Conservation (phyloP, 495 filamentous ascomycete genomes). For the Eremomyces bilateralis region DNA sequence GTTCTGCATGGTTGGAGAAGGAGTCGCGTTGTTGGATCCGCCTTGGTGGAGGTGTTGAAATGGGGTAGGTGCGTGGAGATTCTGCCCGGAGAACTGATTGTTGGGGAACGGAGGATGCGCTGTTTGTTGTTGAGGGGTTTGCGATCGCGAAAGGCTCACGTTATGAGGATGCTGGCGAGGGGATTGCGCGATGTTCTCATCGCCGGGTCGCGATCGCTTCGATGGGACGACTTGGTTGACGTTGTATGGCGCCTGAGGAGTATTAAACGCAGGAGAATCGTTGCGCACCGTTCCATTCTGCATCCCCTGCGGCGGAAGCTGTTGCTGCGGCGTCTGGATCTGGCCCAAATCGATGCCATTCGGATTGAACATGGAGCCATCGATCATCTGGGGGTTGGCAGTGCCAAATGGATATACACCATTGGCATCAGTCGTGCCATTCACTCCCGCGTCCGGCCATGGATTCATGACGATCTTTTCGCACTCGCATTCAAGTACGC, state of each 20-base stretch:
- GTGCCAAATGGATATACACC: too few species aligned
- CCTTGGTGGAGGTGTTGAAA: slow-evolving; percentile 73
- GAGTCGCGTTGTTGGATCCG: slow-evolving; percentile 59
- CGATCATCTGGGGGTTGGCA: too few species aligned
- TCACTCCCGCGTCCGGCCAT: too few species aligned
- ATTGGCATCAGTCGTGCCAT: too few species aligned
- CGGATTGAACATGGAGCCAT: slow-evolving; percentile 26
- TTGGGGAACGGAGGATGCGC: slow-evolving; percentile 39
- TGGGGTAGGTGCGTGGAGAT: slow-evolving; percentile 36
- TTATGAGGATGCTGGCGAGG: slow-evolving; percentile 56
- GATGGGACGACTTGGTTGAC: slow-evolving; percentile 69
- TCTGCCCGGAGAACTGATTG: too few species aligned
- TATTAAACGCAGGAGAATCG: slow-evolving; percentile 54
- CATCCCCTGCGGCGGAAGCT: slow-evolving; percentile 42
- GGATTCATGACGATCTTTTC: too few species aligned
- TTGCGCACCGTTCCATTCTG: slow-evolving; percentile 65
- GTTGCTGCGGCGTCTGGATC: slow-evolving; percentile 27
- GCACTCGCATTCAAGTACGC: too few species aligned
- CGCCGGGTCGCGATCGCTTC: slow-evolving; percentile 60
- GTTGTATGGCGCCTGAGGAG: slow-evolving; percentile 38
- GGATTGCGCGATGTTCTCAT: slow-evolving; percentile 67
- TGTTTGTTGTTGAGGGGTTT: slow-evolving; percentile 58
- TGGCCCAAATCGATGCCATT: slow-evolving; percentile 38
- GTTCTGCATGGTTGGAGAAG: slow-evolving; percentile 66
- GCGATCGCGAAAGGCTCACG: slow-evolving; percentile 65